Base-by-base conservation (phyloP, 495 filamentous ascomycete species). In the Patellaria atrata region DNA sequence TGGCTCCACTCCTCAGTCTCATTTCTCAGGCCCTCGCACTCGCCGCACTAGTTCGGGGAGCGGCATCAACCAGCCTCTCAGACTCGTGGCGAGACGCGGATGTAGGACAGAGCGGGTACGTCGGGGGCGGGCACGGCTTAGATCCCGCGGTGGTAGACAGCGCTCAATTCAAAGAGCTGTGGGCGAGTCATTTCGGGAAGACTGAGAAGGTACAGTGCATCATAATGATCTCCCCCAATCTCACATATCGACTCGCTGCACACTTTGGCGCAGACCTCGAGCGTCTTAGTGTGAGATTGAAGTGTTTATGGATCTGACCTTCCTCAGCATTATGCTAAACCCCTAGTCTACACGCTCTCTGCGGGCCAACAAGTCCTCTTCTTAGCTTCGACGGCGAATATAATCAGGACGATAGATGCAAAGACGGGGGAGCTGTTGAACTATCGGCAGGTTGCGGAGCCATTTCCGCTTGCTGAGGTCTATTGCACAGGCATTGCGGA, bases 401-500 rank as follows among this genome's bases (percentile, higher is more conserved):
- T 45, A 21, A 44, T 62, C 44, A 38, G 52, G 39, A 52, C 43
- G 38, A 14, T 62, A 17, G 43, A 61, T 43, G 59, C 59, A 27
- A 48, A 48, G 24, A 61, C 52, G 5, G 58, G 58, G 6, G 44
- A 30, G 20, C 19, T 47, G 11, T 25, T 61, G 27, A 50, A 40
- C 27, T 32, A 43, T 14, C 41, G 55, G 27, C 46, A 55, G 20
- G 43, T 61, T 6, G 40, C 51, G 14, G 41, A 37, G 2, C 58
- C 58, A 3, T 62, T 61, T 30, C 33, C 58, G 13, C 42, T 50
- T 22, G 40, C 51, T 14, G 61, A 61, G 20, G 50, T 62, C 15
- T 47, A 51, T 18, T 63, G 60, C 24, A 54, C 44, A 12, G 58
- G 59, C 42, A 61, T 62, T 22, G 51, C 52, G 3, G 45, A 60